Evolutionary conservation across 176 grass and related monocot species (phyloP), one percentile per base, ranked within the genome.

Genomic region (Juncus inflexus): DNA sequence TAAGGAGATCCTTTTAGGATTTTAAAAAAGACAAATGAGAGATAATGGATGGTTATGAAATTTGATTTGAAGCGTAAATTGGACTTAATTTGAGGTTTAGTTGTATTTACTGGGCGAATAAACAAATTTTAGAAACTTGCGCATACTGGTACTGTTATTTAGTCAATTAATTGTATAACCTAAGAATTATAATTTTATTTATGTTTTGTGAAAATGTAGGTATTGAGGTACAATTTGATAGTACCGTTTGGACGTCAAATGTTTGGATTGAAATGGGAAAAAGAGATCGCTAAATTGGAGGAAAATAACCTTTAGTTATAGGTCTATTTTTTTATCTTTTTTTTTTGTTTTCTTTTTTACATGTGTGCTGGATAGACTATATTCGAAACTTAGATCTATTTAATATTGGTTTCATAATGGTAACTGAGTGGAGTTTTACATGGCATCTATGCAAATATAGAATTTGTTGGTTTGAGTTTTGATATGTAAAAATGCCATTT

Each of bases 251-350:
- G 91, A 13, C 76, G 84, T 14, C 91, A 96, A 69, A 90, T 96
- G 87, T 83, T 87, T 67, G 81, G 87, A 61, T 81, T 96, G 42
- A 96, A 78, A 35, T 96, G 87, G 91, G 91, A 90, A 49, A 96
- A 85, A 83, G 91, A 96, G 65, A 70, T 85, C 58, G 79, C 69
- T 38, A 90, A 83, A 52, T 58, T 86, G 47, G 56, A 76, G 40
- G 63, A 83, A 69, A 59, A 75, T 37, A 41, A 65, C 6, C 56
- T 15, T 7, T 47, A 37, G 5, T 64, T 40, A 71, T 35, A 57
- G 67, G 38, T 59, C 54, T 16, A 11, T 10, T 35, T 35, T 35
- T 35, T 3, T 66, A 3, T 3, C 11, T 37, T 66, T 51, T 45
- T 7, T 7, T 63, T 50, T 12, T 67, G 42, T 9, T 65, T 50